A percentile compares a stretch with the other conserved stretches of the same genome.
Conservation (phyloP, 169 alveolate species). For the Plasmodium coatneyi region DNA sequence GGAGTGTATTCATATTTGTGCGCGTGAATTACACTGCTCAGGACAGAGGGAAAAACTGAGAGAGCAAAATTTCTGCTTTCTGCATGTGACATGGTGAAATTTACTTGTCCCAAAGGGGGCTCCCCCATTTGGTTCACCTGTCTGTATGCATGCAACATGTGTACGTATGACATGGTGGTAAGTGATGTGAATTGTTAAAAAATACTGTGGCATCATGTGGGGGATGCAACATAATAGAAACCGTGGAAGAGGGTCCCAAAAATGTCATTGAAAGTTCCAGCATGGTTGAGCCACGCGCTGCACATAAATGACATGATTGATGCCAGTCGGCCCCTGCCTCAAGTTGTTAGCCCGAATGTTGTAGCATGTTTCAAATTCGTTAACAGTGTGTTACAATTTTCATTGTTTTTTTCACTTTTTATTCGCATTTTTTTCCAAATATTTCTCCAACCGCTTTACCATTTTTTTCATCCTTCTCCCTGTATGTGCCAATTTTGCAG, state of each 20-base stretch:
- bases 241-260: neutral
- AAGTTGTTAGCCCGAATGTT: neutral
- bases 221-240: neutral
- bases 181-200: neutral
- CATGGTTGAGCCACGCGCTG: neutral
- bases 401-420: neutral
- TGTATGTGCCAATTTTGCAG: constrained; percentile 64
- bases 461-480: constrained; percentile 4
- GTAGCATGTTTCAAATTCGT: neutral
- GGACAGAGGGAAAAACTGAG: neutral
- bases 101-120: neutral
- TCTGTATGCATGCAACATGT: neutral
- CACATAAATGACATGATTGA: neutral
- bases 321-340: neutral
- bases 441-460: neutral
- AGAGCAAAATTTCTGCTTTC: neutral
- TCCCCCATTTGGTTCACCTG: neutral
- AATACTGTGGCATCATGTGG: neutral
- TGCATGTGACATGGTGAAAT: neutral
- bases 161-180: neutral
- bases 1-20: neutral
- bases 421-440: neutral
- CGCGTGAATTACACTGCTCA: neutral
- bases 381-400: neutral
- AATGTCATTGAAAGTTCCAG: neutral